Evolutionary conservation across 2,329 filamentous ascomycete genomes (phyloP), one percentile per base, ranked within the genome.

Genomic region (Rhynchosporium secalis): DNA sequence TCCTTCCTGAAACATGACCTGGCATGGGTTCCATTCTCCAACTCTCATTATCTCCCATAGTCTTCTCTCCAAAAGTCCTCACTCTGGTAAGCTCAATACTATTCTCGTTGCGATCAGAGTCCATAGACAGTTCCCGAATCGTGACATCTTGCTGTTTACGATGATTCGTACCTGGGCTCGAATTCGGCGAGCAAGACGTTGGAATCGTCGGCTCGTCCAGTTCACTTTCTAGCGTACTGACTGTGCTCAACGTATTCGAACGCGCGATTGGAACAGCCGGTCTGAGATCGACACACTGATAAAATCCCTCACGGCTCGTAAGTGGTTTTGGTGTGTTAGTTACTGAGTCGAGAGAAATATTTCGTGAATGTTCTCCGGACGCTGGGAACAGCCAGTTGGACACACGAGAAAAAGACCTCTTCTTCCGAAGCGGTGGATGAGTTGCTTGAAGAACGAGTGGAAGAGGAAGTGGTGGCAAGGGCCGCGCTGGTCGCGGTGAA

Each of bases 371-470:
- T 61, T 77, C 62, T 72, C 51, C 74, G 69, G 59, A 13, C 15
- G 52, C 47, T 10, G 71, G 81, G 67, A 82, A 84, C 31, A 87
- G 76, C 84, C 85, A 87, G 67, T 74, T 80, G 2, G 85, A 86
- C 8, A 87, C 82, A 15, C 80, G 79, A 9, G 84, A 85, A 70
- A 88, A 87, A 0, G 85, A 86, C 70, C 87, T 88, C 78, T 87
- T 88, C 77, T 87, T 87, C 62, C 85, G 78, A 65, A 87, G 72
- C 1, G 83, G 83, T 7, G 84, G 84, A n/a, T 58, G 63, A 13
- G 65, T 58, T 40, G 64, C 40, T 61, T 86, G 77, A 15, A 85
- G 80, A 29, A 86, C 78, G 0, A 84, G 84, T 4, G 86, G 75
- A 2, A 85, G 84, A 1, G 84, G 84, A 2, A 83, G 81, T 1